Base-by-base conservation (phyloP, 2,329 filamentous ascomycete species). In the Cytospora piceicola region DNA sequence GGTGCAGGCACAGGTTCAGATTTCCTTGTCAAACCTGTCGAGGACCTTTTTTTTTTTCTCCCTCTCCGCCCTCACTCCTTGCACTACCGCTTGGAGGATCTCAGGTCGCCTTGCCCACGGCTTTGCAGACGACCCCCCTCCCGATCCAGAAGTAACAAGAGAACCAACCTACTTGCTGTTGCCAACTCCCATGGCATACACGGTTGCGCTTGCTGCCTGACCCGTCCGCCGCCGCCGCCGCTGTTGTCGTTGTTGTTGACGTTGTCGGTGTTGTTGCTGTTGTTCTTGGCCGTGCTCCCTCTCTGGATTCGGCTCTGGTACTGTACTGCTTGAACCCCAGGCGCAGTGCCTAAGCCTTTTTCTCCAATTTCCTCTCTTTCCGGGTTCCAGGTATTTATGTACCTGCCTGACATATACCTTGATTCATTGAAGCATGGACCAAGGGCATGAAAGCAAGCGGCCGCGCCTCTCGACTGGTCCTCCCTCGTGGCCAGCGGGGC, bases 381-480 rank as follows among this genome's bases (percentile, higher is more conserved):
- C 46, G 58, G 66, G 63, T 56, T 63, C 66, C 30, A 52, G 66
- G 69, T 74, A 73, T 77, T 72, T 70, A 77, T 78, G 76, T 76
- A 76, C 66, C 54, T 65, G 52, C 61, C 63, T 64, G 61, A 67
- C 75, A 75, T 76, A 74, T 80, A 79, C 81, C 80, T 77, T 73
- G 73, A 73, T 76, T 62, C 58, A 32, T 55, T 52, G 52, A 76
- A 84, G 78, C 81, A 88, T 88, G 86, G 85, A 88, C 79, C 79
- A 79, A 79, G 83, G 80, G 77, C 84, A 84, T 73, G 84, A 87
- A 73, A 78, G 76, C 74, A 88, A 88, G 80, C 84, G 85, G 74
- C 83, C 82, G 75, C 85, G 85, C 78, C 79, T 87, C 71, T 77
- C 76, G 71, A 77, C 77, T 72, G 75, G 73, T 76, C 75, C 80